A percentile compares a stretch with the other conserved stretches of the same genome.
Evolutionary conservation across 257 asterid genomes (phyloP).

Genomic region (Prunella vulgaris): DNA sequence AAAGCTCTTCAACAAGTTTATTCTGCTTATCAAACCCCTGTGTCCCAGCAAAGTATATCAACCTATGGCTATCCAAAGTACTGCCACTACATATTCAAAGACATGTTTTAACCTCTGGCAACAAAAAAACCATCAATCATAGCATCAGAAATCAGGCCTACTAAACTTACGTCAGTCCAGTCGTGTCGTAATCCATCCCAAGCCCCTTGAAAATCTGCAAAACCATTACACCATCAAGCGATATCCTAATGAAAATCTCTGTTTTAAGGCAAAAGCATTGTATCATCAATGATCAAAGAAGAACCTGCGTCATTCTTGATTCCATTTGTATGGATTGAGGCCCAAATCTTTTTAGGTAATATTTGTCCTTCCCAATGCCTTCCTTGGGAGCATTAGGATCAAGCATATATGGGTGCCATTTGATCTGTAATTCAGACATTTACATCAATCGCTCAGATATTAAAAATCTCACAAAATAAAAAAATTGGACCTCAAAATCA

Average conservation of each 20-base stretch:
- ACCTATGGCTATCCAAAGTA: conserved; percentile 30
- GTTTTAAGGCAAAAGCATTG: background rate
- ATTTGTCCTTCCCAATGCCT: conserved; percentile 66
- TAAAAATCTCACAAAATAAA: background rate
- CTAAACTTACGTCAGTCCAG: conserved; percentile 24
- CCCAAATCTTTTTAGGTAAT: conserved; percentile 50
- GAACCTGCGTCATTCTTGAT: conserved; percentile 61
- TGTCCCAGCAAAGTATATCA: conserved; percentile 27
- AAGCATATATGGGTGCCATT: conserved; percentile 42
- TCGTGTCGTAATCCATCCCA: conserved; percentile 28
- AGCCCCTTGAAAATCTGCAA: conserved; percentile 26
- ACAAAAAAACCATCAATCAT: background rate
- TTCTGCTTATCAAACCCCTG: conserved; percentile 62
- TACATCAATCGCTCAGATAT: background rate
- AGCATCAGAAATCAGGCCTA: background rate
- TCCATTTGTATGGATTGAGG: conserved; percentile 52
- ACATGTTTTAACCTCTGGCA: background rate
- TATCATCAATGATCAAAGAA: background rate
- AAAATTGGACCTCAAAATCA: conserved; percentile 30
- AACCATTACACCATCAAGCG: background rate
- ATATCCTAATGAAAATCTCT: background rate
- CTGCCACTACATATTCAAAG: conserved; percentile 19
- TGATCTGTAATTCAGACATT: conserved; percentile 20
- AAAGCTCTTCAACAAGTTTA: conserved; percentile 67
- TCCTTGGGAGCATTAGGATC: conserved; percentile 69